Conservation (phyloP, 2,329 filamentous ascomycete species). For the Alternaria solani region DNA sequence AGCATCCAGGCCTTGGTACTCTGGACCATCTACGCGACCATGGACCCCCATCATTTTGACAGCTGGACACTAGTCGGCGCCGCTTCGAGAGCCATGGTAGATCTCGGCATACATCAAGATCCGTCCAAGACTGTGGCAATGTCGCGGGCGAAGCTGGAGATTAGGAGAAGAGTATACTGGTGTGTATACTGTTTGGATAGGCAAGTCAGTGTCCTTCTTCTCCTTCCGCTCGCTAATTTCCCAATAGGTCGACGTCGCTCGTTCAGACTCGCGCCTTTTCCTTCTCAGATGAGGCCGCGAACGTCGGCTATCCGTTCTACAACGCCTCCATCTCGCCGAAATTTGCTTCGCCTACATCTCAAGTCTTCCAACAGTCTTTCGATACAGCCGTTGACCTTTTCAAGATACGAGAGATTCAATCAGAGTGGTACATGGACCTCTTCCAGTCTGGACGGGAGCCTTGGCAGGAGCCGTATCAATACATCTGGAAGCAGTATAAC, state of each 20-base stretch:
- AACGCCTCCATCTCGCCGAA: conserved; percentile 47
- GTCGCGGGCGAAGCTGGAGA: conserved; percentile 74
- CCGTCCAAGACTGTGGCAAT: conserved; percentile 74
- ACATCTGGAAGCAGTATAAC: conserved; percentile 78
- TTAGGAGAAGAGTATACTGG: conserved; percentile 85
- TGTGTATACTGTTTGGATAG: conserved; percentile 90
- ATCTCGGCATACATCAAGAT: conserved; percentile 93
- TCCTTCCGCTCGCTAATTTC: neutral
- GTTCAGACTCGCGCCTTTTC: conserved; percentile 88
- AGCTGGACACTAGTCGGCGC: conserved; percentile 94
- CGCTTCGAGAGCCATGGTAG: conserved; percentile 84
- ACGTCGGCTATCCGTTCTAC: conserved; percentile 76
- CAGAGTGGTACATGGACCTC: conserved; percentile 86
- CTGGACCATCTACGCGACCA: conserved; percentile 86
- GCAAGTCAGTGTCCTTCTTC: conserved; percentile 52
- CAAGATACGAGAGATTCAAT: conserved; percentile 83
- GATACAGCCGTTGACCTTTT: conserved; percentile 81
- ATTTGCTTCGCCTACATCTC: conserved; percentile 58
- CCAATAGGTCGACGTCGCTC: conserved; percentile 79
- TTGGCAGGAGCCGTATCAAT: conserved; percentile 73
- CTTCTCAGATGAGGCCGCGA: conserved; percentile 87
- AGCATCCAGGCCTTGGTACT: conserved; percentile 89
- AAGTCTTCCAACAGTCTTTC: conserved; percentile 64
- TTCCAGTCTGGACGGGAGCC: conserved; percentile 78
- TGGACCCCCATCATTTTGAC: conserved; percentile 91